Evolutionary conservation across 768 basidiomycete species (phyloP).

Genomic region (Ramaria rubella): DNA sequence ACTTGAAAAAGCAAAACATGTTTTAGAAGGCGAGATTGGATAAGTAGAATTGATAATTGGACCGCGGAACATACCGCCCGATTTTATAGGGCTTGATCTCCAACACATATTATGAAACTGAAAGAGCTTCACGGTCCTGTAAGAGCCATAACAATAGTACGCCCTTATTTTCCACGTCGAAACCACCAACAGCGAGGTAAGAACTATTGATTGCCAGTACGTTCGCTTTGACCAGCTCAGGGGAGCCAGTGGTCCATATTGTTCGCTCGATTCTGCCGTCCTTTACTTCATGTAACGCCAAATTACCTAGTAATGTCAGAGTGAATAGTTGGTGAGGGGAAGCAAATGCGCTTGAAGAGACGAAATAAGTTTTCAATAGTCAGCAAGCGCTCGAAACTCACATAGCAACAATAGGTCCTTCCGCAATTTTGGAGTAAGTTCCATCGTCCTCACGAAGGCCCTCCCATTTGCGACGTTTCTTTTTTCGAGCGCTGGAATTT

Average conservation of each 20-base stretch:
- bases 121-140: not conserved
- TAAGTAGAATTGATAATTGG: no score
- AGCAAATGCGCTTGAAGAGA: constrained; percentile 40
- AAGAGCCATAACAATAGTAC: constrained; percentile 14
- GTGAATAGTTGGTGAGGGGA: constrained; percentile 40
- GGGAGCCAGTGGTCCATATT: constrained; percentile 41
- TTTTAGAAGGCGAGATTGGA: no score
- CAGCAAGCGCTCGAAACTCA: constrained; percentile 28
- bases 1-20: no score
- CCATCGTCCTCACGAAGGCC: constrained; percentile 50
- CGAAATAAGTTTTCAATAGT: constrained; percentile 2
- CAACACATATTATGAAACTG: not conserved
- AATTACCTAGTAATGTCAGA: constrained; percentile 56
- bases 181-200: constrained; percentile 55
- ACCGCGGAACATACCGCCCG: no score
- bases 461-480: constrained; percentile 66
- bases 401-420: constrained; percentile 72
- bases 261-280: constrained; percentile 33
- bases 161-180: constrained; percentile 51
- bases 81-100: not conserved
- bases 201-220: constrained; percentile 43
- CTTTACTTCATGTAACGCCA: constrained; percentile 45
- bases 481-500: constrained; percentile 26
- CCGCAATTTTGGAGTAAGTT: constrained; percentile 45
- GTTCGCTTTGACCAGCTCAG: constrained; percentile 56